Evolutionary conservation across 2,329 filamentous ascomycete genomes (phyloP).

Genomic region (Claviceps citrina): DNA sequence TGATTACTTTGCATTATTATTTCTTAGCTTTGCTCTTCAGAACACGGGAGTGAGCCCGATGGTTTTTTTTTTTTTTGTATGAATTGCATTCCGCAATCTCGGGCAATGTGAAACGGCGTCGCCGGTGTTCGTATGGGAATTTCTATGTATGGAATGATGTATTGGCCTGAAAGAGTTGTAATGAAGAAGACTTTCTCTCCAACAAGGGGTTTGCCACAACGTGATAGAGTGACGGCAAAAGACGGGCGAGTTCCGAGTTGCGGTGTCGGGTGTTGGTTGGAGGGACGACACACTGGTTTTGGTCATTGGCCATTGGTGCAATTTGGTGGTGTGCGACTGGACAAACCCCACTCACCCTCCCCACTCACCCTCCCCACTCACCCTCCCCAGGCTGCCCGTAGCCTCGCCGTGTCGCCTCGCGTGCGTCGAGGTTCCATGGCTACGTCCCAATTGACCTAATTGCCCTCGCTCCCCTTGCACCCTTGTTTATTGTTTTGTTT

Average conservation of each 20-base stretch:
- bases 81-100: not conserved
- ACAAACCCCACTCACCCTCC: too few species aligned
- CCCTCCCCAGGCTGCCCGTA: too few species aligned
- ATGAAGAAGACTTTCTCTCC: not conserved
- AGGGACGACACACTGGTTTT: too few species aligned
- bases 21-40: not conserved
- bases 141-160: constrained; percentile 3
- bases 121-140: too few species aligned
- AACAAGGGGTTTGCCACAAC: too few species aligned
- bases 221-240: too few species aligned
- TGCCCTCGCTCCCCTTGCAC: not conserved
- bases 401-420: not conserved
- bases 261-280: too few species aligned
- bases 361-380: not conserved
- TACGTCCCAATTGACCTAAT: too few species aligned
- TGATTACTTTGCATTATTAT: not conserved
- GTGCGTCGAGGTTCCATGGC: too few species aligned
- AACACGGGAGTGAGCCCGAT: not conserved
- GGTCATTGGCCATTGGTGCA: too few species aligned
- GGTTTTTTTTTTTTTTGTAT: not conserved
- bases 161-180: not conserved
- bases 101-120: not conserved
- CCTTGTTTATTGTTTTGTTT: not conserved
- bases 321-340: too few species aligned
- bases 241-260: too few species aligned